A percentile compares a stretch with the other conserved stretches of the same genome.
Evolutionary conservation across 495 filamentous ascomycete genomes (phyloP).

Genomic region (Emericellopsis terricola): DNA sequence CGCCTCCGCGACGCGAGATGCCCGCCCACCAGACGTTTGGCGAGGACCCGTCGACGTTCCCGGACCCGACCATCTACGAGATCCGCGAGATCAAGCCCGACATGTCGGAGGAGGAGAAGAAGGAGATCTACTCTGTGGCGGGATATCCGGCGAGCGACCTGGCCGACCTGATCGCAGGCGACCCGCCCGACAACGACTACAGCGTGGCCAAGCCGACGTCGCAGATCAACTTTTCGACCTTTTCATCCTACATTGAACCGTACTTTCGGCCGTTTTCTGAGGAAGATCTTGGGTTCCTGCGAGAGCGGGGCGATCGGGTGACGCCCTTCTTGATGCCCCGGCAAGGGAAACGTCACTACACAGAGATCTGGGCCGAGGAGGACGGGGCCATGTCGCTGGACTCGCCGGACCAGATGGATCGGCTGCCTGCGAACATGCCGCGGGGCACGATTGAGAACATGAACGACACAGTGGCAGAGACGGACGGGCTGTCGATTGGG

Average conservation of each 20-base stretch:
- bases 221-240: slow-evolving; percentile 82
- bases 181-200: slow-evolving; percentile 83
- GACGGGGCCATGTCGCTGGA: slow-evolving; percentile 62
- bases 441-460: slow-evolving; percentile 71
- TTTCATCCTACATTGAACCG: slow-evolving; percentile 72
- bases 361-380: slow-evolving; percentile 83
- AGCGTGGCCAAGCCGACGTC: slow-evolving; percentile 84
- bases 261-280: slow-evolving; percentile 82
- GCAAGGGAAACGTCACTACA: slow-evolving; percentile 70
- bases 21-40: slow-evolving; percentile 70
- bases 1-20: slow-evolving; percentile 55
- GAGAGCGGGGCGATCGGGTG: slow-evolving; percentile 71
- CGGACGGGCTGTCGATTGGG: slow-evolving; percentile 77
- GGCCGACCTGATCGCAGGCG: slow-evolving; percentile 66
- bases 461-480: slow-evolving; percentile 68
- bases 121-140: slow-evolving; percentile 72
- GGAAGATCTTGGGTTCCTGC: slow-evolving; percentile 85
- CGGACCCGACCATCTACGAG: slow-evolving; percentile 88
- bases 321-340: slow-evolving; percentile 73
- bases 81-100: slow-evolving; percentile 54
- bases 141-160: slow-evolving; percentile 68
- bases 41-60: slow-evolving; percentile 75
- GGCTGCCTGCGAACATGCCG: slow-evolving; percentile 59
- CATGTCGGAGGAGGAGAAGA: slow-evolving; percentile 67
- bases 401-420: slow-evolving; percentile 36